Conservation (phyloP, 78 protist genomes). For the Bodo saltans region DNA sequence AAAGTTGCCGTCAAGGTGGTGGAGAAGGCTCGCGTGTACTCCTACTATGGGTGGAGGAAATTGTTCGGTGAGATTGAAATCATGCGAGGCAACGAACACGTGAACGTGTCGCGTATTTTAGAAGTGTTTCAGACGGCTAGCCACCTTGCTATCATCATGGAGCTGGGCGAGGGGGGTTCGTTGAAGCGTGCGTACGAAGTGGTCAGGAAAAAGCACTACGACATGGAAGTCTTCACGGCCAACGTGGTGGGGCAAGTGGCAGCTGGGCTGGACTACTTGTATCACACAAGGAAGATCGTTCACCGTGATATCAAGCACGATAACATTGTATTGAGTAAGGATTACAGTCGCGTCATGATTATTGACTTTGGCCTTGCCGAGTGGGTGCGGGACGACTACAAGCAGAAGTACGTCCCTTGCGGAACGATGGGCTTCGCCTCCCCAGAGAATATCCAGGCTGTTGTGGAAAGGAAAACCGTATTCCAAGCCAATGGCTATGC, state of each 20-base stretch:
- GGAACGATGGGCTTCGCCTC: background rate
- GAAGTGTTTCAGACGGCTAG: background rate
- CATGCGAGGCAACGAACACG: background rate
- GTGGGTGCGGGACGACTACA: background rate
- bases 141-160: background rate
- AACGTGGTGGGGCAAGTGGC: background rate
- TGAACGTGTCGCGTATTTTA: background rate
- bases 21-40: background rate
- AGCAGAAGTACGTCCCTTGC: background rate
- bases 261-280: constrained; percentile 18
- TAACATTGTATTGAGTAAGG: constrained; percentile 1
- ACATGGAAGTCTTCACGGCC: constrained; percentile 4
- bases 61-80: background rate
- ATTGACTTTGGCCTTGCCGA: constrained; percentile 11
- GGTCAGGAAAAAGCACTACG: background rate
- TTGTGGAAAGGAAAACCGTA: background rate
- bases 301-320: constrained; percentile 41
- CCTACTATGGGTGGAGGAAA: background rate
- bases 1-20: background rate
- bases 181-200: background rate
- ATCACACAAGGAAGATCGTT: constrained; percentile 7
- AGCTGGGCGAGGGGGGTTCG: background rate
- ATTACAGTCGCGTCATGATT: background rate
- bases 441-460: background rate
- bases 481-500: no score